A percentile compares a stretch with the other conserved stretches of the same genome.
Conservation (phyloP, 2,329 filamentous ascomycete genomes). For the Penicillium vulpinum region DNA sequence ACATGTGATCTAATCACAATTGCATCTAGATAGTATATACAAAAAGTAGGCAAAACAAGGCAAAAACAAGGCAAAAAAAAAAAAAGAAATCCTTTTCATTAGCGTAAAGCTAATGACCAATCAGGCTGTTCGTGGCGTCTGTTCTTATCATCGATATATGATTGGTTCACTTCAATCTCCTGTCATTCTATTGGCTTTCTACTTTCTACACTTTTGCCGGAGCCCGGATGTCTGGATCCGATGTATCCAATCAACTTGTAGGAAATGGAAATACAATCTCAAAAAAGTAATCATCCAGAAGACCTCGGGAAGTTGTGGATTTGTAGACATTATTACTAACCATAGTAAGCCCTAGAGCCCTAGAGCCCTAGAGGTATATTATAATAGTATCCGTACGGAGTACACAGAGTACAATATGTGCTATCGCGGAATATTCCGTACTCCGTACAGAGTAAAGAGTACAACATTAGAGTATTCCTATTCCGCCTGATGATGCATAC, state of each 20-base stretch:
- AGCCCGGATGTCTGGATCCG: not conserved
- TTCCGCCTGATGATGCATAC: not conserved
- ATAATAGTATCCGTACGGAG: no score
- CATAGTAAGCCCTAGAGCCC: no score
- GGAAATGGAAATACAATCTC: not conserved
- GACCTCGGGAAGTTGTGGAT: not conserved
- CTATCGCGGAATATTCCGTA: no score
- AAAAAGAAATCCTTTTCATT: conserved; percentile 11
- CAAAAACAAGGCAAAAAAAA: not conserved
- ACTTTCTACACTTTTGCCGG: not conserved
- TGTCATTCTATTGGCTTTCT: not conserved
- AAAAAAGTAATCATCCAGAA: conserved; percentile 4
- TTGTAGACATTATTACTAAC: no score
- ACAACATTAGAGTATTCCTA: not conserved
- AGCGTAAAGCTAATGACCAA: conserved; percentile 13
- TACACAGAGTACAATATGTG: no score
- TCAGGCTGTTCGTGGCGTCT: conserved; percentile 18
- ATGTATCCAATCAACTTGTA: not conserved
- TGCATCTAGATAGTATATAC: no score
- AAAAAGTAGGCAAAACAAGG: no score
- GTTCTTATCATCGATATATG: conserved; percentile 15
- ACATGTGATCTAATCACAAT: no score
- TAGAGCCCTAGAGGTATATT: no score
- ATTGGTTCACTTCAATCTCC: conserved; percentile 10
- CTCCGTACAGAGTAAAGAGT: no score